A percentile compares a stretch with the other conserved stretches of the same genome.
Conservation (phyloP, 177 flowering plant species). For the Vitis hybrid region DNA sequence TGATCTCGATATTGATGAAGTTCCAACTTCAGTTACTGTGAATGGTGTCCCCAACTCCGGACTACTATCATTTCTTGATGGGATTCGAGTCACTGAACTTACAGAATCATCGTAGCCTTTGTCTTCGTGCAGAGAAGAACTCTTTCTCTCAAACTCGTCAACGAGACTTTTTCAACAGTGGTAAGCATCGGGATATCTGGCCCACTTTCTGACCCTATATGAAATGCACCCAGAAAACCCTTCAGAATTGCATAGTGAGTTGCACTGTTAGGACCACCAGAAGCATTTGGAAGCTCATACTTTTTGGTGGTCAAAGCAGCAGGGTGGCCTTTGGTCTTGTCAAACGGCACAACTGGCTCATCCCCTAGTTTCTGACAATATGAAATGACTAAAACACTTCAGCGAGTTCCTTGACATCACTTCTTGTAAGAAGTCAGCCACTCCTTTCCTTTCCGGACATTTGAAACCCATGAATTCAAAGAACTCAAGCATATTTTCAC, state of each 20-base stretch:
- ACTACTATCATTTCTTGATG: slow-evolving; percentile 23
- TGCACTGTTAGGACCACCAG: slow-evolving; percentile 21
- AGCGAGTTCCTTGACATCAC: too few relatives aligned
- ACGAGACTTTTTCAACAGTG: slow-evolving; percentile 22
- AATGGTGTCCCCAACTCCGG: background rate
- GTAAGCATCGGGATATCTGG: slow-evolving; percentile 28
- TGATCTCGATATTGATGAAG: slow-evolving; percentile 47
- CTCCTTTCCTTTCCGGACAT: too few relatives aligned
- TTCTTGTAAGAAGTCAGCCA: too few relatives aligned
- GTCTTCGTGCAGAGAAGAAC: slow-evolving; percentile 24
- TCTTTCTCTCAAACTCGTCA: slow-evolving; percentile 29
- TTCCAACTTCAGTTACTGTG: too few relatives aligned
- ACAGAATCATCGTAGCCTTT: slow-evolving; percentile 20
- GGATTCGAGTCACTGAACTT: slow-evolving; percentile 21
- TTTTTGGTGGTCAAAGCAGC: too few relatives aligned
- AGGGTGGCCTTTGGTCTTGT: too few relatives aligned
- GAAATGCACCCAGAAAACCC: slow-evolving; percentile 30
- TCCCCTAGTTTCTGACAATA: too few relatives aligned
- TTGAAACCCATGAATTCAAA: too few relatives aligned
- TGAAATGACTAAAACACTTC: too few relatives aligned
- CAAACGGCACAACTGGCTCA: too few relatives aligned
- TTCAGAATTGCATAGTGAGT: slow-evolving; percentile 31
- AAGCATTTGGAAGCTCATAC: slow-evolving; percentile 18
- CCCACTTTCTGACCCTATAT: slow-evolving; percentile 36
- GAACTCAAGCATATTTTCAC: too few relatives aligned